A percentile compares a stretch with the other conserved stretches of the same genome.
Evolutionary conservation across 352 stramenopile species (phyloP).

Genomic region (Globisporangium megalacanthum): DNA sequence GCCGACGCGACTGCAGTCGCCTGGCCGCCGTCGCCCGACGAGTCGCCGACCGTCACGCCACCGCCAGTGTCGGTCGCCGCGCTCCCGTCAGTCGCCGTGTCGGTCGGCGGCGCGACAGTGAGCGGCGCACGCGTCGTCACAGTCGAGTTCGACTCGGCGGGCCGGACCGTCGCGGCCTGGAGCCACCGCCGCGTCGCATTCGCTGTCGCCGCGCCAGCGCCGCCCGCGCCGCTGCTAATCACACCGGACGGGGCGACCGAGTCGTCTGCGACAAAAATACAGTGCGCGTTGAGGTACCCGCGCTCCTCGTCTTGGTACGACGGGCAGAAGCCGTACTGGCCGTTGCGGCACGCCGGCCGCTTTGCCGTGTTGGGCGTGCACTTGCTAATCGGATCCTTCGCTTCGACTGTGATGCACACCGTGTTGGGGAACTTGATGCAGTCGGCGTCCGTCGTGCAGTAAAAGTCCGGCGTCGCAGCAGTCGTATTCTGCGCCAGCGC

Average conservation of each 20-base stretch:
- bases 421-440: conserved; percentile 61
- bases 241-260: conserved; percentile 14
- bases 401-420: conserved; percentile 74
- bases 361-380: conserved; percentile 77
- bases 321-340: conserved; percentile 63
- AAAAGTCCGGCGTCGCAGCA: conserved; percentile 25
- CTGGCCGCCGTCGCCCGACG: conserved; percentile 16
- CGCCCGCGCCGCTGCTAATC: neutral
- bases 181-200: conserved; percentile 5
- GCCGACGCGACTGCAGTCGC: conserved; percentile 14
- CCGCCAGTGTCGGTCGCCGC: neutral
- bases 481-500: conserved; percentile 5
- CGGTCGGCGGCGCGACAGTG: neutral
- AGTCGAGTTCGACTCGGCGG: conserved; percentile 7
- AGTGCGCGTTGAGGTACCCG: conserved; percentile 81
- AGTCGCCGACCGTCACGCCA: conserved; percentile 16
- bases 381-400: conserved; percentile 67
- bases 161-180: neutral
- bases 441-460: conserved; percentile 64
- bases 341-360: conserved; percentile 59
- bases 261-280: conserved; percentile 73
- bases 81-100: neutral
- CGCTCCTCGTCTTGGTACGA: conserved; percentile 71
- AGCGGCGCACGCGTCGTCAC: conserved; percentile 2
- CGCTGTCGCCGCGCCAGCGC: neutral